Evolutionary conservation across 495 filamentous ascomycete genomes (phyloP).

Genomic region (Penicillium lagena): DNA sequence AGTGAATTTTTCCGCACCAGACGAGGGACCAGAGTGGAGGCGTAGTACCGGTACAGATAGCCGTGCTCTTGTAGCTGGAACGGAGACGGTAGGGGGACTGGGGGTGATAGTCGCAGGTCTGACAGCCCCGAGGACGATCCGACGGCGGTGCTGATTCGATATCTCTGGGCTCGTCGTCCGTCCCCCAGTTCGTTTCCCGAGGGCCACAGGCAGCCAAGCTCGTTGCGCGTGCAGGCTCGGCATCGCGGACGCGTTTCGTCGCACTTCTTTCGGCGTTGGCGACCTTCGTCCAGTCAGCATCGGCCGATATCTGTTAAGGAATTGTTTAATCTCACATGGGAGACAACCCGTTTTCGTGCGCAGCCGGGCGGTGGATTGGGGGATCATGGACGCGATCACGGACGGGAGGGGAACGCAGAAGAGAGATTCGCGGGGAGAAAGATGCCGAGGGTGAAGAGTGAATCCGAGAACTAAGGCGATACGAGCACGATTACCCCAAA

Average conservation of each 20-base stretch:
- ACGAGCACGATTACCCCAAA: no score
- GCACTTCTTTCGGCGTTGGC: conserved; percentile 12
- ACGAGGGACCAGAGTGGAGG: conserved; percentile 2
- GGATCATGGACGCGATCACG: no score
- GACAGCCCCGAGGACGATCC: no score
- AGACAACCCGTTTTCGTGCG: conserved; percentile 8
- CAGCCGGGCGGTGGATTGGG: conserved; percentile 2
- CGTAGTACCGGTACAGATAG: conserved; percentile 8
- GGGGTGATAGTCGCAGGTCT: neutral
- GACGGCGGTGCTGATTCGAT: neutral
- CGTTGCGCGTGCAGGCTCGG: conserved; percentile 3
- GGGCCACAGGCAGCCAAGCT: conserved; percentile 6
- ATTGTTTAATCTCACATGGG: neutral
- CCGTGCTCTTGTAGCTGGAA: conserved; percentile 5
- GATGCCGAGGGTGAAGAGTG: no score
- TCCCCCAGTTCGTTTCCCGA: neutral
- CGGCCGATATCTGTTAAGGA: neutral
- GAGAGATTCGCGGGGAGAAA: no score
- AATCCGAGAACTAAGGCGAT: no score
- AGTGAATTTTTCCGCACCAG: conserved; percentile 6
- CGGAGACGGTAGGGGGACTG: conserved; percentile 3
- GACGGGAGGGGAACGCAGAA: no score
- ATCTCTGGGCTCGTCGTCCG: neutral
- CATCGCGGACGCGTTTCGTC: conserved; percentile 9
- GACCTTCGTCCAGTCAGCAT: conserved; percentile 1